A percentile compares a stretch with the other conserved stretches of the same genome.
Conservation (phyloP, 2,329 filamentous ascomycete species). For the Knufia fluminis region DNA sequence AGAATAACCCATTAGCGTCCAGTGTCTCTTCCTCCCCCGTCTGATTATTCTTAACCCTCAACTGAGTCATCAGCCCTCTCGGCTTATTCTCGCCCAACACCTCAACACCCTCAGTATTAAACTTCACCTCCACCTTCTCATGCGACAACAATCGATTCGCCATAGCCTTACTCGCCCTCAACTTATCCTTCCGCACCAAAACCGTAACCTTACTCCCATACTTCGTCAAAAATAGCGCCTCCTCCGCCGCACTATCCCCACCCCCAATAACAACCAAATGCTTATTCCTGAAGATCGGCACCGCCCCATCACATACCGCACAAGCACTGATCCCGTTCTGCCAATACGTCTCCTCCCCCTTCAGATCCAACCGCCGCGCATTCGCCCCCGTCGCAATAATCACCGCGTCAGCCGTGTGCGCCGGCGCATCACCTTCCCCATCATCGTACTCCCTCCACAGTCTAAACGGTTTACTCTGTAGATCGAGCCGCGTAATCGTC, state of each 20-base stretch:
- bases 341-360: slow-evolving; percentile 94
- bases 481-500: slow-evolving; percentile 81
- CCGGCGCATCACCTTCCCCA: slow-evolving; percentile 55
- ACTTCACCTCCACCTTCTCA: slow-evolving; percentile 84
- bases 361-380: slow-evolving; percentile 69
- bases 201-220: slow-evolving; percentile 94
- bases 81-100: slow-evolving; percentile 71
- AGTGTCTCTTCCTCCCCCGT: slow-evolving; percentile 73
- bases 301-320: slow-evolving; percentile 92
- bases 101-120: slow-evolving; percentile 72
- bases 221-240: slow-evolving; percentile 95
- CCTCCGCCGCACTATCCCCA: slow-evolving; percentile 92
- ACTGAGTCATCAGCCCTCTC: slow-evolving; percentile 72
- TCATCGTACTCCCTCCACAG: slow-evolving; percentile 87
- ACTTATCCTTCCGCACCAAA: slow-evolving; percentile 74
- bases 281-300: slow-evolving; percentile 96
- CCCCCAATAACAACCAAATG: slow-evolving; percentile 92
- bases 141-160: slow-evolving; percentile 71
- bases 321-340: slow-evolving; percentile 93
- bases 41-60: slow-evolving; percentile 70
- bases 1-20: slow-evolving; percentile 87
- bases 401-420: slow-evolving; percentile 78
- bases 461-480: slow-evolving; percentile 77
- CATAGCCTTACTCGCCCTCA: slow-evolving; percentile 88
- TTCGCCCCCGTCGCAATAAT: slow-evolving; percentile 95